Conservation (phyloP, 2,329 filamentous ascomycete genomes). For the Alternaria triticimaculans region DNA sequence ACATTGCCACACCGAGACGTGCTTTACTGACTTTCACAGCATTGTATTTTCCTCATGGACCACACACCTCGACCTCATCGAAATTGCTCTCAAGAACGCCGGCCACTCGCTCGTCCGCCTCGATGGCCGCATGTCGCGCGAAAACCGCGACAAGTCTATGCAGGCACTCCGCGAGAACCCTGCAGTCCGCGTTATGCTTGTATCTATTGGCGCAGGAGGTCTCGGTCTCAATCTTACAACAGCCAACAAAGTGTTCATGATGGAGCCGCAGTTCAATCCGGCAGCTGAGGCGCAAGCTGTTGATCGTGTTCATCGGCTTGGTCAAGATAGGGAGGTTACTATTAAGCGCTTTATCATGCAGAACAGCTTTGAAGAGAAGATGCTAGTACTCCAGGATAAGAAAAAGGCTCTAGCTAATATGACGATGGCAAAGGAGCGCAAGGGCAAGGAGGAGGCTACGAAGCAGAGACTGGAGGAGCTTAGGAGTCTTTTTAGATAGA, state of each 20-base stretch:
- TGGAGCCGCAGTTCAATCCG: slow-evolving; percentile 98
- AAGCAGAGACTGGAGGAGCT: slow-evolving; percentile 70
- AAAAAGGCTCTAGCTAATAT: slow-evolving; percentile 90
- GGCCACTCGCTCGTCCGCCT: slow-evolving; percentile 78
- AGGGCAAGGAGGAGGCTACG: slow-evolving; percentile 66
- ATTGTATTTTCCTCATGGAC: slow-evolving; percentile 98
- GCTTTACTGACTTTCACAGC: slow-evolving; percentile 44
- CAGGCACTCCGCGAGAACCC: slow-evolving; percentile 77
- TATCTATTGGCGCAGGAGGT: slow-evolving; percentile 91
- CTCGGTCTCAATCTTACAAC: slow-evolving; percentile 89
- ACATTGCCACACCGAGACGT: neutral
- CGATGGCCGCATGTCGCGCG: slow-evolving; percentile 85
- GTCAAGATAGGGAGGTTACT: slow-evolving; percentile 87
- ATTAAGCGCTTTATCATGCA: slow-evolving; percentile 90
- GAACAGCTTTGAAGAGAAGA: slow-evolving; percentile 91
- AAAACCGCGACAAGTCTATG: slow-evolving; percentile 76
- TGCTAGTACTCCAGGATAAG: slow-evolving; percentile 86
- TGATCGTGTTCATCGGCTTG: slow-evolving; percentile 71
- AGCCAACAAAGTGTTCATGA: slow-evolving; percentile 88
- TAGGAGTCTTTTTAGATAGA: slow-evolving; percentile 60
- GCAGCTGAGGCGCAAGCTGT: slow-evolving; percentile 93
- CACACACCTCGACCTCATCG: slow-evolving; percentile 88
- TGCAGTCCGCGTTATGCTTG: slow-evolving; percentile 78
- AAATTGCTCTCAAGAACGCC: slow-evolving; percentile 74
- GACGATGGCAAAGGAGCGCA: slow-evolving; percentile 61